Conservation (phyloP, 352 stramenopile species). For the Globisporangium viniferum region DNA sequence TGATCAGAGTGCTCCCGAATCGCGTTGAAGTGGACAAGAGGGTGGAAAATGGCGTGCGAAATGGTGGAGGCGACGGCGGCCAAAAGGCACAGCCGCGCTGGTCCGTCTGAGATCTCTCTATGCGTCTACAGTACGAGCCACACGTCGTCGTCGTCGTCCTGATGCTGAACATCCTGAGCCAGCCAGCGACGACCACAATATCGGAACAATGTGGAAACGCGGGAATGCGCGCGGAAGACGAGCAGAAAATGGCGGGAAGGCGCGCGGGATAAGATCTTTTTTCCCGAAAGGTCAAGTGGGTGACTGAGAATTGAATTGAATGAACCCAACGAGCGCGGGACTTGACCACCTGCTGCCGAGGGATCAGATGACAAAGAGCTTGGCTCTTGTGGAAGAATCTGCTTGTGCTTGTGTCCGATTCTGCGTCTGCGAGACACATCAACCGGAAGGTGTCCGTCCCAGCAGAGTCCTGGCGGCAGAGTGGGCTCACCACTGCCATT, state of each 20-base stretch:
- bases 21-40: background rate
- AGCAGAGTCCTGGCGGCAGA: background rate
- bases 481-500: background rate
- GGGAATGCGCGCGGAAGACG: background rate
- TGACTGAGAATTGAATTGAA: background rate
- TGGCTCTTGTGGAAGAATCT: background rate
- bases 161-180: background rate
- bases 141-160: background rate
- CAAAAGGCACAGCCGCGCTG: background rate
- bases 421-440: background rate
- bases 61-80: too few species aligned
- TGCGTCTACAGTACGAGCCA: background rate
- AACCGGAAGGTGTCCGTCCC: too few species aligned
- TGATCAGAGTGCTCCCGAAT: background rate
- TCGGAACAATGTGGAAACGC: too few species aligned
- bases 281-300: background rate
- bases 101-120: background rate
- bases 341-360: background rate
- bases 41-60: background rate
- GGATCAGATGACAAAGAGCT: background rate
- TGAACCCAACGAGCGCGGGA: background rate
- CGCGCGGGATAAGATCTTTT: conserved; percentile 3
- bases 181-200: too few species aligned
- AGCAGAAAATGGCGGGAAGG: background rate
- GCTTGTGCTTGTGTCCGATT: background rate